Base-by-base conservation (phyloP, 257 asterid genomes). In the Hygrophila difformis region DNA sequence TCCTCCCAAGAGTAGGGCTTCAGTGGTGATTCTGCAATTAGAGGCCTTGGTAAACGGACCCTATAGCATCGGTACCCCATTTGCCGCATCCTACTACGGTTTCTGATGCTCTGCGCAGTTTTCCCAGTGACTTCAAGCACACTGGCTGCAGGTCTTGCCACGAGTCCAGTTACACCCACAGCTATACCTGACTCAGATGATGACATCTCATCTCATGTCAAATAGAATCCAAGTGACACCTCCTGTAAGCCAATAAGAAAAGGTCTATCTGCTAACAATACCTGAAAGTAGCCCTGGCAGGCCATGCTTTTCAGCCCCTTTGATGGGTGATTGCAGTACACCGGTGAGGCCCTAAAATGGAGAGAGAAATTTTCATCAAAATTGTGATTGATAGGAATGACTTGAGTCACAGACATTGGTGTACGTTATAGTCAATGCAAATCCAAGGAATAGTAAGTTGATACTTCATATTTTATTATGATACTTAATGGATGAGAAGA, bases 121-220 rank as follows among this genome's bases (percentile, higher is more conserved):
- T 79, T 89, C 19, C 96, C 98, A 0, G 98, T 85, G 56, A 85
- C 94, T 77, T 89, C 94, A 20, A 89, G 94, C 55, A 89, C 79
- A 67, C 98, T 89, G 17, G 98, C 98, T 23, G 98, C 93, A 18
- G 98, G 98, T 55, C 82, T 81, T 50, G 98, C 94, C 53, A 89
- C 87, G 19, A 89, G 87, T 20, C 94, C 96, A 0, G 98, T 81
- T 59, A 89, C 89, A 41, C 98, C 98, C 24, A 89, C 64, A 23
- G 94, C 98, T 60, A 89, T 72, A 60, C 98, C 96, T 85, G 75
- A n/a, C n/a, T n/a, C n/a, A 23, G 64, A 51, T 48, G 44, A 8
- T 3, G 31, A 26, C 31, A 26, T 5, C 8, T 5, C 31, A 26
- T 3, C n/a, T n/a, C n/a, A n/a, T n/a, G n/a, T n/a, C n/a, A n/a